These are phyloP conservation scores for Aureobasidium leucospermi DNA, from an alignment of 2,329 filamentous ascomycete genomes.

Conservation along the genomic window DNA sequence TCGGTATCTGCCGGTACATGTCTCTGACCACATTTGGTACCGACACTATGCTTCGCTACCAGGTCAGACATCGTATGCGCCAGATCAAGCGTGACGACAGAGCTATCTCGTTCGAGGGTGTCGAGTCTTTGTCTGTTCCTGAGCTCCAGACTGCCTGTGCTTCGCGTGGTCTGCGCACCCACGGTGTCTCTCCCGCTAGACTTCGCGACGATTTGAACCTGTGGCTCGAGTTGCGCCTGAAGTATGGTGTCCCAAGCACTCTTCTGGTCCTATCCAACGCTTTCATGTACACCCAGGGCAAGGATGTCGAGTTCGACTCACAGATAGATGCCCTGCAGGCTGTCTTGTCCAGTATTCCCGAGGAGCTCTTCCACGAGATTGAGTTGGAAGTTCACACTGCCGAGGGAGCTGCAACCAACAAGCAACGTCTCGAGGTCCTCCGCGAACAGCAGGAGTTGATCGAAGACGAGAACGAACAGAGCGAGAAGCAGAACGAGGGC, in stretches of 20 bases:
- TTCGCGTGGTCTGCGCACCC: slow-evolving; percentile 83
- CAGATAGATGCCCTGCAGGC: slow-evolving; percentile 91
- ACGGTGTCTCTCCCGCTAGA: slow-evolving; percentile 81
- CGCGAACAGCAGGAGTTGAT: slow-evolving; percentile 98
- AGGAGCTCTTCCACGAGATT: slow-evolving; percentile 98
- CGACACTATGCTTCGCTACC: slow-evolving; percentile 95
- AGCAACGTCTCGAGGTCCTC: slow-evolving; percentile 94
- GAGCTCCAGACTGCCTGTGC: slow-evolving; percentile 91
- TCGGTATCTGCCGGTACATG: slow-evolving; percentile 98
- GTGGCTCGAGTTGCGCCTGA: slow-evolving; percentile 89
- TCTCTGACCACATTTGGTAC: slow-evolving; percentile 96
- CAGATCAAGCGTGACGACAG: slow-evolving; percentile 98
- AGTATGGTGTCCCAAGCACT: slow-evolving; percentile 92
- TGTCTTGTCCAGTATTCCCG: slow-evolving; percentile 88
- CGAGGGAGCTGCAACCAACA: slow-evolving; percentile 96
- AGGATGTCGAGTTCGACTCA: slow-evolving; percentile 72
- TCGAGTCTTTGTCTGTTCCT: slow-evolving; percentile 84
- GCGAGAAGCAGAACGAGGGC: slow-evolving; percentile 70
- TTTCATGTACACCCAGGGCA: slow-evolving; percentile 89
- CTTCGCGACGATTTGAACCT: slow-evolving; percentile 85
- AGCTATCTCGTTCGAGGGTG: slow-evolving; percentile 87
- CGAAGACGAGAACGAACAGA: slow-evolving; percentile 91
- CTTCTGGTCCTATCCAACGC: slow-evolving; percentile 93
- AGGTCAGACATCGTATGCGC: slow-evolving; percentile 93
- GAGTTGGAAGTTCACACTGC: slow-evolving; percentile 96